These are phyloP conservation scores for Plasmodium malariae DNA, from an alignment of 169 alveolate species.

Conservation along the genomic window DNA sequence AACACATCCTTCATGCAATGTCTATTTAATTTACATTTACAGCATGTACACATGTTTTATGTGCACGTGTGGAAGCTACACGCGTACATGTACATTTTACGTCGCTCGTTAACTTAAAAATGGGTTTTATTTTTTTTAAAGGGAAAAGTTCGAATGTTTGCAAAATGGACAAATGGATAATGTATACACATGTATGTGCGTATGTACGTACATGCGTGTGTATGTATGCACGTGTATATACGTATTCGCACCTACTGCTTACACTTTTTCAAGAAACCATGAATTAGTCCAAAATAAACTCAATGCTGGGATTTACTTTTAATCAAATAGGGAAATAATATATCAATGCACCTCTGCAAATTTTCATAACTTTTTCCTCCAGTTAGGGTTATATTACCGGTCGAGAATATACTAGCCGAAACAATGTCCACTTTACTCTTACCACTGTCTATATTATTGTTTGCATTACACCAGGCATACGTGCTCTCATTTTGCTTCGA, in stretches of 20 bases:
- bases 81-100: no score
- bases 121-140: no score
- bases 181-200: neutral
- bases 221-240: neutral
- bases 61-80: no score
- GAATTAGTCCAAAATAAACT: neutral
- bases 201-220: neutral
- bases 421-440: constrained; percentile 81
- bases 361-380: constrained; percentile 80
- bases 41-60: no score
- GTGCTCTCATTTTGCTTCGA: constrained; percentile 27
- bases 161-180: neutral
- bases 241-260: neutral
- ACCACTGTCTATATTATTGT: neutral
- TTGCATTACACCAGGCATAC: constrained; percentile 44
- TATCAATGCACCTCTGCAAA: constrained; percentile 54
- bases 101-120: no score
- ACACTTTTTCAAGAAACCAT: neutral
- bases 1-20: no score
- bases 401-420: constrained; percentile 82
- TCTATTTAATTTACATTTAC: no score
- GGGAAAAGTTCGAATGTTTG: no score
- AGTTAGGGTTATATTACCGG: constrained; percentile 86
- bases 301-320: constrained; percentile 68
- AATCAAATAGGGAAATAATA: constrained; percentile 55